These are phyloP conservation scores for Termitomyces sp. DNA, from an alignment of 768 basidiomycete species.

Conservation along the genomic window DNA sequence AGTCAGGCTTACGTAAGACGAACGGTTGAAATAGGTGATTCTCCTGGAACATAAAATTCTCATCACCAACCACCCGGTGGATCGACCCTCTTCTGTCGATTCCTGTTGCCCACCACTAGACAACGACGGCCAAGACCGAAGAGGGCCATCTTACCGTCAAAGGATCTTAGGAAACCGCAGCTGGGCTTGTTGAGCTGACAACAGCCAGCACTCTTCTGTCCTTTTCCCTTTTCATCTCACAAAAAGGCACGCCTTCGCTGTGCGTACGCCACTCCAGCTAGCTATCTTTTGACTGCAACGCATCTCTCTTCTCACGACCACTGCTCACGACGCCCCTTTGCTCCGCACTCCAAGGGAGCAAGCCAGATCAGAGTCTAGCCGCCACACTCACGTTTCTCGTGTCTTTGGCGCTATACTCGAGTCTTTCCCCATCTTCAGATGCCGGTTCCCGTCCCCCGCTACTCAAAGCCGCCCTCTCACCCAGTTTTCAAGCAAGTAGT, in stretches of 20 bases:
- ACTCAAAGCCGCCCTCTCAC: conserved; percentile 54
- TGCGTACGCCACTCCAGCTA: conserved; percentile 64
- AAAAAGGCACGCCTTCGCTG: conserved; percentile 94
- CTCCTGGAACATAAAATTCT: conserved; percentile 13
- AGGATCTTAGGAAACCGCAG: conserved; percentile 20
- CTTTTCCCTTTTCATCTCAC: conserved; percentile 25
- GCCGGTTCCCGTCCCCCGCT: conserved; percentile 80
- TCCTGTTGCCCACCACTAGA: conserved; percentile 35
- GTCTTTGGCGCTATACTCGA: conserved; percentile 40
- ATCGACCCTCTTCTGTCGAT: conserved; percentile 48
- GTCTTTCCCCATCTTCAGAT: conserved; percentile 53
- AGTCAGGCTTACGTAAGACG: conserved; percentile 13
- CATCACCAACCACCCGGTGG: conserved; percentile 37
- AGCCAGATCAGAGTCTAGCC: conserved; percentile 36
- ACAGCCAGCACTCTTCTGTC: conserved; percentile 26
- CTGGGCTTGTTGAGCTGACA: conserved; percentile 26
- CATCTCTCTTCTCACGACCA: conserved; percentile 40
- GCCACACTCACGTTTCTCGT: conserved; percentile 35
- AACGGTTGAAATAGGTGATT: conserved; percentile 14
- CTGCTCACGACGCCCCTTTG: conserved; percentile 54
- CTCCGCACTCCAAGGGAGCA: conserved; percentile 35
- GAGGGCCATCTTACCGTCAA: conserved; percentile 31
- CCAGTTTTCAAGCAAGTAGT: conserved; percentile 57
- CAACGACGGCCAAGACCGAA: conserved; percentile 38
- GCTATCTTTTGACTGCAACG: conserved; percentile 20